Base-by-base conservation (phyloP, 2,329 filamentous ascomycete species). In the Emmonsiellopsis sp. region DNA sequence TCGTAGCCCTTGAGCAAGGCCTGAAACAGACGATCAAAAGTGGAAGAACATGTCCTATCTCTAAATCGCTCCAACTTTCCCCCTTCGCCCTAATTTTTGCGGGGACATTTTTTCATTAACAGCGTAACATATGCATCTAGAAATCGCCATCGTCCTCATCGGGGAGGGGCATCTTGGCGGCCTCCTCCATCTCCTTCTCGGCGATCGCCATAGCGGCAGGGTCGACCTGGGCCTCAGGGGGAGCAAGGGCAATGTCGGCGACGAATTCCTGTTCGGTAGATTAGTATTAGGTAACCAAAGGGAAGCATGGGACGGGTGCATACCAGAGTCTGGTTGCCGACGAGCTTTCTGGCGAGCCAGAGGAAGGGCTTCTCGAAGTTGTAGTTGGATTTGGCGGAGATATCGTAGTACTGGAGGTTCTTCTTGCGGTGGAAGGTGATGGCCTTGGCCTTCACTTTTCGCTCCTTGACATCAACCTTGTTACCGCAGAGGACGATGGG, bases 371-470 rank as follows among this genome's bases (percentile, higher is more conserved):
- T 93, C 66, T 85, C 83, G 54, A 98, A 93, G 65, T 98, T 98
- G 74, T 95, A 90, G 55, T 90, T 87, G 42, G 92, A 96, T 80
- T 98, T 98, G 61, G 93, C 93, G 9, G 91, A 96, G 5, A 93
- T 98, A 74, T 98, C 93, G 71, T 98, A 98, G 80, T 98, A 98
- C 79, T 98, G 93, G 51, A 98, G 86, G 79, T 97, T 98, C 86
- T 98, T 98, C 88, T 98, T 98, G 78, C 93, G 89, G 84, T 98
- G 93, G 88, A 98, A 98, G 63, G 93, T 98, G 77, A 98, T 98
- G 72, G 92, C 94, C 88, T 98, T 98, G 71, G 93, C 93, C 86
- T 98, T 98, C 73, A 98, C 93, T 81, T 98, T 98, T 76, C 93
- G 89, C 84, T 98, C 93, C 87, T 98, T 98, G 62, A 98, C 93